phyloP scores from a whole-genome alignment of 2,329 filamentous ascomycete species.

The Aspergillus tubingensis region DNA sequence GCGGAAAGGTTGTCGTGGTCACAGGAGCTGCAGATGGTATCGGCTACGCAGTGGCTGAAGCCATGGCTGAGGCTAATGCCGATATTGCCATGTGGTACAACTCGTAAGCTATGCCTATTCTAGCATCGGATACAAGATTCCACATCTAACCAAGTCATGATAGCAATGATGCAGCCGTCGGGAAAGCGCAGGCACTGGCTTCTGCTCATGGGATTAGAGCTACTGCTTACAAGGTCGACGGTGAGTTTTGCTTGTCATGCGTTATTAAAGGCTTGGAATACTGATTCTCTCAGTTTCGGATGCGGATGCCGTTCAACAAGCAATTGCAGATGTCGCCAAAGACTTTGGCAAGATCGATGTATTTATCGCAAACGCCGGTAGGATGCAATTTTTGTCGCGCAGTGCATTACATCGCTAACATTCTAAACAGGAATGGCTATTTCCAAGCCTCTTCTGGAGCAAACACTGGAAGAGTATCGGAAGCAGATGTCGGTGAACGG shows the following conservation, averaged over 20 bases:
- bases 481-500: slow-evolving; percentile 58
- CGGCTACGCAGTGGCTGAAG: slow-evolving; percentile 48
- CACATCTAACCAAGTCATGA: background rate
- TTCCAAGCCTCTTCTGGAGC: slow-evolving; percentile 58
- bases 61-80: slow-evolving; percentile 50
- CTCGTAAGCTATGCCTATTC: slow-evolving; percentile 25
- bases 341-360: slow-evolving; percentile 50
- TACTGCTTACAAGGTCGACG: slow-evolving; percentile 48
- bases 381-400: too few species aligned
- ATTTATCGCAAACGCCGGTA: slow-evolving; percentile 49
- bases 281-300: slow-evolving; percentile 42
- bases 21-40: slow-evolving; percentile 52
- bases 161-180: slow-evolving; percentile 39
- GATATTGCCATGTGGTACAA: slow-evolving; percentile 48
- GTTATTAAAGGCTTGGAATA: background rate
- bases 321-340: slow-evolving; percentile 36
- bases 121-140: too few species aligned
- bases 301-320: slow-evolving; percentile 36
- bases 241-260: slow-evolving; percentile 13
- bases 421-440: slow-evolving; percentile 49
- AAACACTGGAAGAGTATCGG: slow-evolving; percentile 54
- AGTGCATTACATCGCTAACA: slow-evolving; percentile 2
- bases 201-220: slow-evolving; percentile 41
- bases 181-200: slow-evolving; percentile 38
- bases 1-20: slow-evolving; percentile 44